Evolutionary conservation across 2,329 filamentous ascomycete genomes (phyloP).

Genomic region (Fusarium nisikadoi): DNA sequence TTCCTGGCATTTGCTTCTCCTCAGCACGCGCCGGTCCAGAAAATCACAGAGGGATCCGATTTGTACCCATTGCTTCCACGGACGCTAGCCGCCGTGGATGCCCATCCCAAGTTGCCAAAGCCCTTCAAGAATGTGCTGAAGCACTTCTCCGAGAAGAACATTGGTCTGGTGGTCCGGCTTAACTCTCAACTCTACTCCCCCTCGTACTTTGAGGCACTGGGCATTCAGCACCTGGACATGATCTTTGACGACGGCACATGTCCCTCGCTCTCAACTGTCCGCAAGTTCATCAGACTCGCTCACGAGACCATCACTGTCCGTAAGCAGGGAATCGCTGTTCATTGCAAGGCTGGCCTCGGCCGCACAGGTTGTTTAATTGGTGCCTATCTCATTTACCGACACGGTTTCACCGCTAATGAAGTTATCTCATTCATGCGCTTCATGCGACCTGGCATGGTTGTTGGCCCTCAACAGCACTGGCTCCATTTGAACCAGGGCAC

Average conservation of each 20-base stretch:
- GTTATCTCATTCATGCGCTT: conserved; percentile 99
- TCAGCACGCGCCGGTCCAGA: conserved; percentile 80
- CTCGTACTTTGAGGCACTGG: conserved; percentile 95
- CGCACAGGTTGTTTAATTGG: conserved; percentile 96
- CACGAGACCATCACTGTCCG: conserved; percentile 93
- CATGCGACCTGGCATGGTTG: conserved; percentile 98
- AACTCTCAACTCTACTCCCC: conserved; percentile 97
- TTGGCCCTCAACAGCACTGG: conserved; percentile 98
- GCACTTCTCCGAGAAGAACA: conserved; percentile 88
- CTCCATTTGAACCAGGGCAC: conserved; percentile 95
- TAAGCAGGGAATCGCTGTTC: conserved; percentile 94
- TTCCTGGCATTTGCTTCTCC: conserved; percentile 98
- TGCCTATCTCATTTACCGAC: conserved; percentile 95
- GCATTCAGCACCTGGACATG: conserved; percentile 97
- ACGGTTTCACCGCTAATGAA: conserved; percentile 97
- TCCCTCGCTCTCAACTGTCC: conserved; percentile 86
- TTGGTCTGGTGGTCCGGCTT: conserved; percentile 92
- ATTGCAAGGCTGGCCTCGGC: conserved; percentile 97
- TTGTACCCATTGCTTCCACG: conserved; percentile 79
- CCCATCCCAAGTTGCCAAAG: conserved; percentile 75
- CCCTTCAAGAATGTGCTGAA: conserved; percentile 96
- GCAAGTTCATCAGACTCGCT: conserved; percentile 93
- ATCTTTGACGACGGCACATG: conserved; percentile 99
- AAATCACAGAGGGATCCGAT: conserved; percentile 77
- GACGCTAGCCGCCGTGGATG: conserved; percentile 77